phyloP scores from a whole-genome alignment of 129 eudicot species.

The Deinandra increscens region DNA sequence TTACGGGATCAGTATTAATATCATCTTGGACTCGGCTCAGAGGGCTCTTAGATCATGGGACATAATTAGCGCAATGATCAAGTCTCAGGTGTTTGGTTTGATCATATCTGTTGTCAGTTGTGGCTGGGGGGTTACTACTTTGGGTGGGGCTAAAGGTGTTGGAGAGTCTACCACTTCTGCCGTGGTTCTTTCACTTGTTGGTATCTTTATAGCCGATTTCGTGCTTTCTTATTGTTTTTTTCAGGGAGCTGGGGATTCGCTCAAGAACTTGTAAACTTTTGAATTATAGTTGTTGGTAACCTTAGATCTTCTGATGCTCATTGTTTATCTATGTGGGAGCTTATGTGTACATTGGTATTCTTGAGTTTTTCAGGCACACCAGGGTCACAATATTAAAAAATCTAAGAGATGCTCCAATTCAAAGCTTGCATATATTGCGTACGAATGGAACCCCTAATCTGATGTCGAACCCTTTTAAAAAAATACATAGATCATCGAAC shows the following conservation, averaged over 20 bases:
- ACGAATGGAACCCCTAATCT: too few species aligned
- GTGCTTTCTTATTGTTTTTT: conserved; percentile 77
- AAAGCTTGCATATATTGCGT: too few species aligned
- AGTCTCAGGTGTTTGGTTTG: conserved; percentile 26
- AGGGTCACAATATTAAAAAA: too few species aligned
- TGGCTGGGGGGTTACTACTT: conserved; percentile 29
- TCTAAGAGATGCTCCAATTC: too few species aligned
- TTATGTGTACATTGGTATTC: neutral
- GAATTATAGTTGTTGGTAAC: neutral
- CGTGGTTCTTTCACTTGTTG: conserved; percentile 87
- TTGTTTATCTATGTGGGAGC: conserved; percentile 4
- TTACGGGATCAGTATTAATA: conserved; percentile 53
- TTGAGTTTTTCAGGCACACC: too few species aligned
- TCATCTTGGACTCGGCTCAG: conserved; percentile 77
- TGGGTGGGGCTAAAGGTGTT: conserved; percentile 97
- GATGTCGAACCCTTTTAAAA: too few species aligned
- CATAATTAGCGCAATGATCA: conserved; percentile 84
- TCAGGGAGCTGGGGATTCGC: conserved; percentile 92
- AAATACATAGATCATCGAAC: too few species aligned
- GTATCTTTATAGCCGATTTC: conserved; percentile 88
- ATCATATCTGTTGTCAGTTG: conserved; percentile 18
- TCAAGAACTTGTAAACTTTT: conserved; percentile 49
- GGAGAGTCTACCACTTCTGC: conserved; percentile 98
- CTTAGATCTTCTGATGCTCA: neutral
- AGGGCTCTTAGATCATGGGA: conserved; percentile 59